Conservation (phyloP, 495 filamentous ascomycete genomes). For the Pyrenopolyporus hunteri region DNA sequence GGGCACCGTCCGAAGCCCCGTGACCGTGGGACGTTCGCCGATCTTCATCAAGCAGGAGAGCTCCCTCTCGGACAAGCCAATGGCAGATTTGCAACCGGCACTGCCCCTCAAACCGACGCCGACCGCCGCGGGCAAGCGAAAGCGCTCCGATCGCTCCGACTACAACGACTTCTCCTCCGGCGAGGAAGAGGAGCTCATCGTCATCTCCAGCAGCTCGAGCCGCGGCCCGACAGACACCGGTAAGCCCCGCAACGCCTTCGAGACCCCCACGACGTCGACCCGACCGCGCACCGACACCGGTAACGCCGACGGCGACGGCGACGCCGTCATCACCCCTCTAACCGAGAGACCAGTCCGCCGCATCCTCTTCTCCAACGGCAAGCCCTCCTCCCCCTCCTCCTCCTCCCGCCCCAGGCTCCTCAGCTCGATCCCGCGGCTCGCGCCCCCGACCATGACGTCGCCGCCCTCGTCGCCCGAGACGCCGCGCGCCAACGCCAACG, state of each 20-base stretch:
- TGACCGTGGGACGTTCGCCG: too few relatives aligned
- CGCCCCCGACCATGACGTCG: neutral
- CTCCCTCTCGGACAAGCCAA: too few relatives aligned
- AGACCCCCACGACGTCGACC: conserved; percentile 17
- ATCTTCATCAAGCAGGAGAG: neutral
- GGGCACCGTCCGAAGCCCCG: neutral
- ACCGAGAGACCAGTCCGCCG: conserved; percentile 35
- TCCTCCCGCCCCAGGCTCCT: conserved; percentile 13
- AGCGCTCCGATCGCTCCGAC: conserved; percentile 27
- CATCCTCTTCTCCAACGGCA: conserved; percentile 26
- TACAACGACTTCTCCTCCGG: conserved; percentile 34
- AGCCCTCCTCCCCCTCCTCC: neutral
- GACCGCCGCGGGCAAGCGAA: conserved; percentile 39
- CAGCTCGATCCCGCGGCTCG: too few relatives aligned
- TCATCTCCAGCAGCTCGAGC: conserved; percentile 19
- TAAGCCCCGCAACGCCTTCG: conserved; percentile 17
- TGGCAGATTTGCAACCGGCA: too few relatives aligned
- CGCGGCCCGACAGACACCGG: neutral
- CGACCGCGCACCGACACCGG: neutral
- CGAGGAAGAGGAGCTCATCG: conserved; percentile 32
- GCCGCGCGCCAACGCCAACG: too few relatives aligned
- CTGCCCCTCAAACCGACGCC: too few relatives aligned
- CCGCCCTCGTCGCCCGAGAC: too few relatives aligned
- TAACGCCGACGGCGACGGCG: conserved; percentile 14
- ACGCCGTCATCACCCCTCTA: conserved; percentile 38